Evolutionary conservation across 352 stramenopile genomes (phyloP), one percentile per base, ranked within the genome.

Genomic region (Salisapilia sapeloensis): DNA sequence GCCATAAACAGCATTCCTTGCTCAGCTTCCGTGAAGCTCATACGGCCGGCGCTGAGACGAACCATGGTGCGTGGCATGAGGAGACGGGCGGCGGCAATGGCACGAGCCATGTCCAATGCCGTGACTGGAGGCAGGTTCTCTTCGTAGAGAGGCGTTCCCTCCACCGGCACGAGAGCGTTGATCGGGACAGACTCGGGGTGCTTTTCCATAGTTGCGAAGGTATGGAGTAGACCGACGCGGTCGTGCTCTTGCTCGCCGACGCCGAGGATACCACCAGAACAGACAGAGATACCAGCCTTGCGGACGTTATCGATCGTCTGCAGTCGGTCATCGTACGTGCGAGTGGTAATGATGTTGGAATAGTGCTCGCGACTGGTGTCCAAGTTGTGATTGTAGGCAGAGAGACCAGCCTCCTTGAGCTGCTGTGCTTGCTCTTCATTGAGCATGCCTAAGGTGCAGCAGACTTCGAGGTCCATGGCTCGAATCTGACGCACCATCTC

Each of bases 361-460:
- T 98, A 98, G 65, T 97, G 91, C 45, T 98, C 92, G 12, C 83
- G 89, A 57, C 80, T 96, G 4, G 93, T 98, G 58, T 98, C 93
- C 25, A 98, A 56, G 61, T 98, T 98, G 70, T 98, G 93, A 76
- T 98, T 98, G 71, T 98, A 98, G 8, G 92, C 90, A 13, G 91
- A 94, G 10, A 98, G 71, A 1, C 93, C 93, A n/a, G 93, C 93
- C 39, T 96, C 87, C 60, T 97, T 97, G 44, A 98, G 74, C 60
- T 97, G 86, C 42, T 76, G 53, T 9, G 93, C 91, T 58, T 98
- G 92, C 19, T 97, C 90, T 34, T 82, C 66, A 26, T 76, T 96
- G 31, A 98, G 67, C 92, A 98, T 97, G 18, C 93, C 93, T 8
- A 98, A 65, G 12, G 93, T 98, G 53, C 87, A 96, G 70, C 93